These are phyloP conservation scores for Sphaerosporella brunnea DNA, from an alignment of 495 filamentous ascomycete genomes.

Conservation along the genomic window DNA sequence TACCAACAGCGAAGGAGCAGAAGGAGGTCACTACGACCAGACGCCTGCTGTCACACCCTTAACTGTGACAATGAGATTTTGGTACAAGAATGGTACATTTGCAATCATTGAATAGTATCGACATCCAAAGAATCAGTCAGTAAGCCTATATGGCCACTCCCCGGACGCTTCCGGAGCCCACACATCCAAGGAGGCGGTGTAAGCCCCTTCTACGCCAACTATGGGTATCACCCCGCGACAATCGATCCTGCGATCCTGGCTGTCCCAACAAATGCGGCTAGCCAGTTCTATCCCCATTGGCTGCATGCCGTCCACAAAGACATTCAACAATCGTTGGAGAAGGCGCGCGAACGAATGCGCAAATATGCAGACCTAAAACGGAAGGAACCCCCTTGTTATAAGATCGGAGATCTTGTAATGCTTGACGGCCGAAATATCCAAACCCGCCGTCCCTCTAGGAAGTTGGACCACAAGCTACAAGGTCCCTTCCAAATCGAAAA, in stretches of 20 bases:
- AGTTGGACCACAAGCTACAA: conserved; percentile 5
- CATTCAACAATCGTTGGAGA: background rate
- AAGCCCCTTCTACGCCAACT: conserved; percentile 4
- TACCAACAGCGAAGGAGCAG: too few species aligned
- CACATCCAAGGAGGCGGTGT: too few species aligned
- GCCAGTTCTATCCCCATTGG: background rate
- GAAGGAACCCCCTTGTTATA: background rate
- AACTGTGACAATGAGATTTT: too few species aligned
- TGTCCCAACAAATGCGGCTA: background rate
- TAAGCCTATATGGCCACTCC: too few species aligned
- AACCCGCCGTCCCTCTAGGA: background rate
- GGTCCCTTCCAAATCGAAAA: background rate
- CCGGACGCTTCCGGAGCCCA: too few species aligned
- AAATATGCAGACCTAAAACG: background rate
- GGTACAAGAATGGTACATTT: too few species aligned
- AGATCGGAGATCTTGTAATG: background rate
- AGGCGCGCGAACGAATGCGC: background rate
- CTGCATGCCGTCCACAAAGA: background rate
- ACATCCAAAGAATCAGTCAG: too few species aligned
- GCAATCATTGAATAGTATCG: too few species aligned
- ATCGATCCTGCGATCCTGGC: background rate
- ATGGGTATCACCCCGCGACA: background rate
- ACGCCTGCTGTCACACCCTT: too few species aligned
- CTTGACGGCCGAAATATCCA: background rate
- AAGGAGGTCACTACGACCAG: too few species aligned